Evolutionary conservation across 805 yeast species (phyloP), one percentile per base, ranked within the genome.

Genomic region (Saccharomycopsis fodiens): DNA sequence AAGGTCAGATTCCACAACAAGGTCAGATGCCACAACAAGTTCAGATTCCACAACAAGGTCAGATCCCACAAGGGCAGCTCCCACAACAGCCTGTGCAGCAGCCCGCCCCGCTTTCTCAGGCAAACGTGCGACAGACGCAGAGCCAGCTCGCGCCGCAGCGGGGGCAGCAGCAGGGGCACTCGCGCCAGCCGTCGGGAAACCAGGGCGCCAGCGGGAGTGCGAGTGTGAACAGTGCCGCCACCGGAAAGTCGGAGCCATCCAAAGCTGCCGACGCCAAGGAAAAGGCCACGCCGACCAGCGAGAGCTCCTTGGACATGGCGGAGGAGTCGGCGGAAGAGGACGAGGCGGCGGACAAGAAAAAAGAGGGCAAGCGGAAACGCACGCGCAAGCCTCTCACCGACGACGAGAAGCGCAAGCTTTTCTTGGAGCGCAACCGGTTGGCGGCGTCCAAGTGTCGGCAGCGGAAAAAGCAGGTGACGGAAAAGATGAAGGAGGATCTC

Each of bases 391-490:
- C 76, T 70, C 15, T 74, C 74, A 46, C 85, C 65, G 62, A 85
- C 68, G 95, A 85, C 64, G 74, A 82, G 65, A 87, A 85, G 58
- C 74, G 89, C 52, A 78, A 72, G 59, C 81, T 70, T 58, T 91
- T 78, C 57, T 64, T 93, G 53, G 98, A 93, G 60, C 72, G 97
- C 52, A 93, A 93, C 62, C 73, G 98, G 47, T 78, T 93, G 7
- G 98, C 98, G 0, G 98, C 98, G 0, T 79, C 93, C 20, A 89
- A 88, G 60, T 93, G 97, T 68, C 76, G 98, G 49, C 95, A 85
- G 63, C 76, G 97, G 47, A 93, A 93, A 70, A 93, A 93, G 67
- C 87, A 85, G 59, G 82, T 83, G 70, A 75, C 88, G 29, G 79
- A 76, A 47, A 83, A 82, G 54, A 82, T 93, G 76, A 94, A 88